phyloP scores from a whole-genome alignment of 345 rosid species.

The Adansonia digitata region DNA sequence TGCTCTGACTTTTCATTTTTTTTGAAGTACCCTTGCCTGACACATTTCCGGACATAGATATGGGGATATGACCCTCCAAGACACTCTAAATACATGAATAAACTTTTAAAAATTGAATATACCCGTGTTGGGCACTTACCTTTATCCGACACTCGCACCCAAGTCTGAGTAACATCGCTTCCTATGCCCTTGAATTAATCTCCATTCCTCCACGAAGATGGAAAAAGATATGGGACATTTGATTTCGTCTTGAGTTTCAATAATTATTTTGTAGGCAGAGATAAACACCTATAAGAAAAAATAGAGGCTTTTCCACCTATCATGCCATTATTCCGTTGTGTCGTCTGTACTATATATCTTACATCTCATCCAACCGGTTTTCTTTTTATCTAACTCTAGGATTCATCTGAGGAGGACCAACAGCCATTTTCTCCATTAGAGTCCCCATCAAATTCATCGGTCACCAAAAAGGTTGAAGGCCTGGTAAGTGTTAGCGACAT shows the following conservation, averaged over 20 bases:
- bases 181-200: not conserved
- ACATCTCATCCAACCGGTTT: constrained; percentile 3
- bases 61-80: no score
- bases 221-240: not conserved
- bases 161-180: no score
- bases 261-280: not conserved
- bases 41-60: no score
- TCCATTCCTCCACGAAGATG: not conserved
- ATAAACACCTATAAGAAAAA: not conserved
- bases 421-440: constrained; percentile 36
- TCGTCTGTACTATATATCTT: constrained; percentile 9
- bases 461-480: constrained; percentile 36
- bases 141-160: no score
- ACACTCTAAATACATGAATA: no score
- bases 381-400: constrained; percentile 33
- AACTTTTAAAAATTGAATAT: no score
- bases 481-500: constrained; percentile 39
- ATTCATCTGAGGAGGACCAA: constrained; percentile 25
- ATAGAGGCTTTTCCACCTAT: constrained; percentile 4
- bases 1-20: no score
- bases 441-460: constrained; percentile 40
- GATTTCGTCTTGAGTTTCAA: not conserved
- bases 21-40: no score
- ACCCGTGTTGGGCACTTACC: no score
- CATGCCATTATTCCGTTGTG: constrained; percentile 5